Evolutionary conservation across 2,329 filamentous ascomycete species (phyloP).

Genomic region (Claviceps spartinae): DNA sequence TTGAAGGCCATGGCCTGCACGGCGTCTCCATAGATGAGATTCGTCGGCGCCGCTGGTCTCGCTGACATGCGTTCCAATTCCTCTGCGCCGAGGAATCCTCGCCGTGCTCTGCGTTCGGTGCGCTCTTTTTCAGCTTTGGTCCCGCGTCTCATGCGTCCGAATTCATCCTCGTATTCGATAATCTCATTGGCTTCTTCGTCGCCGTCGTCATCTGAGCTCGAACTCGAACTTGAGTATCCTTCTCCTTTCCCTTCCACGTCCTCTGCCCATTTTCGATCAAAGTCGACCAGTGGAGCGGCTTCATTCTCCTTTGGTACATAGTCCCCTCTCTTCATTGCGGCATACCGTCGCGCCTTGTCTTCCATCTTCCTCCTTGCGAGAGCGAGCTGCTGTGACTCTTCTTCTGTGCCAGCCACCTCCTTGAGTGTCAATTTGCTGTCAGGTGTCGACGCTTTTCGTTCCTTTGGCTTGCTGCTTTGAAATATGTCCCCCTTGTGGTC

Average conservation of each 20-base stretch:
- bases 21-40: slow-evolving; percentile 72
- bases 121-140: slow-evolving; percentile 55
- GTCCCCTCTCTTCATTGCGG: slow-evolving; percentile 82
- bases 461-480: slow-evolving; percentile 15
- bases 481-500: slow-evolving; percentile 35
- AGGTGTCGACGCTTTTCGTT: slow-evolving; percentile 28
- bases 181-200: slow-evolving; percentile 41
- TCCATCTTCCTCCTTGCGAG: slow-evolving; percentile 72
- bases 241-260: slow-evolving; percentile 39
- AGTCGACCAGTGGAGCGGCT: slow-evolving; percentile 66
- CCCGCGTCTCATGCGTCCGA: slow-evolving; percentile 66
- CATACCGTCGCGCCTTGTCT: slow-evolving; percentile 78
- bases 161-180: slow-evolving; percentile 86
- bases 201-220: slow-evolving; percentile 17
- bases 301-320: slow-evolving; percentile 54
- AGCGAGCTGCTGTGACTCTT: slow-evolving; percentile 54
- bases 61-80: slow-evolving; percentile 58
- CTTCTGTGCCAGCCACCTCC: slow-evolving; percentile 40
- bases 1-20: slow-evolving; percentile 77
- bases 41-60: slow-evolving; percentile 49
- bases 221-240: slow-evolving; percentile 40
- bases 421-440: slow-evolving; percentile 37
- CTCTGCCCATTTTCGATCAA: slow-evolving; percentile 92
- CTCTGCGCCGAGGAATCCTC: slow-evolving; percentile 39
- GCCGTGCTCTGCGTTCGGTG: slow-evolving; percentile 40